Conservation (phyloP, 768 basidiomycete genomes). For the Russula griseocarnosa region DNA sequence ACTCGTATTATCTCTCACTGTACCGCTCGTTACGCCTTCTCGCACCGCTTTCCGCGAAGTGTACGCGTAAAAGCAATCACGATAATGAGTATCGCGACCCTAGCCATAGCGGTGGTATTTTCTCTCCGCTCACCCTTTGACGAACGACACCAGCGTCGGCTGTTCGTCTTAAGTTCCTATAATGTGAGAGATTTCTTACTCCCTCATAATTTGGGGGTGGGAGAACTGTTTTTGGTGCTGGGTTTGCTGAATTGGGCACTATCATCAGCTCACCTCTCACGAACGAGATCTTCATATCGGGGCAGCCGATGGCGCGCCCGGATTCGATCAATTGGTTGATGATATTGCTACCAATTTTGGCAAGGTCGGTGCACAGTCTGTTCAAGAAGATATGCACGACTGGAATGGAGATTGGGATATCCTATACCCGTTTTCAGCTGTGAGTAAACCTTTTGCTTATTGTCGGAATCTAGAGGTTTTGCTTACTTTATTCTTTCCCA, state of each 20-base stretch:
- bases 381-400: conserved; percentile 60
- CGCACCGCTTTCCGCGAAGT: conserved; percentile 59
- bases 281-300: conserved; percentile 79
- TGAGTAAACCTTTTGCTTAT: conserved; percentile 34
- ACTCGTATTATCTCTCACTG: conserved; percentile 48
- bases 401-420: conserved; percentile 87
- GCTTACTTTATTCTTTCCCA: neutral
- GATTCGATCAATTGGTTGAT: conserved; percentile 57
- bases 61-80: conserved; percentile 42
- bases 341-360: conserved; percentile 62
- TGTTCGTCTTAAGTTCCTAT: conserved; percentile 81
- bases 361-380: conserved; percentile 38
- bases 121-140: conserved; percentile 65
- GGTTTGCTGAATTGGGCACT: neutral
- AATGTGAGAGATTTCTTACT: conserved; percentile 52
- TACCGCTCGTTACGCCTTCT: conserved; percentile 69
- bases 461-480: neutral
- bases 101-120: conserved; percentile 57
- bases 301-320: conserved; percentile 76
- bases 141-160: conserved; percentile 76
- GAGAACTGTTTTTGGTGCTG: neutral
- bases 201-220: neutral
- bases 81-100: conserved; percentile 45
- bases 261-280: conserved; percentile 57
- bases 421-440: conserved; percentile 75